phyloP scores from a whole-genome alignment of 768 basidiomycete species.

The Kwoniella newhampshirensis region DNA sequence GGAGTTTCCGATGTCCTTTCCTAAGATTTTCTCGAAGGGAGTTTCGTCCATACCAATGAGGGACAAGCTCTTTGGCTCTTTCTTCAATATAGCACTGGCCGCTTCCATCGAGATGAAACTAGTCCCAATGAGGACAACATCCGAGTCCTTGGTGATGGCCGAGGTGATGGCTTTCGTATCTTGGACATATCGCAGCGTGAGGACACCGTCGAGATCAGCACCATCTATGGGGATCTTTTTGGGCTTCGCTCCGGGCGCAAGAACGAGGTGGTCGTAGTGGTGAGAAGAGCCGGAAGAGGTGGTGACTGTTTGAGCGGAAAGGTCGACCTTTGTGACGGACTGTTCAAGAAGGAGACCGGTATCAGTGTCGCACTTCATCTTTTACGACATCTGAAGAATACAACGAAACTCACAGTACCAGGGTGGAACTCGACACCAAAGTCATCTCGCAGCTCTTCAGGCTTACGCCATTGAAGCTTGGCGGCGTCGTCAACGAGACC shows the following conservation, averaged over 20 bases:
- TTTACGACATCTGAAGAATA: constrained; percentile 64
- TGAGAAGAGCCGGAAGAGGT: constrained; percentile 65
- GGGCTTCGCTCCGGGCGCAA: constrained; percentile 74
- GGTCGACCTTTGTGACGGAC: constrained; percentile 69
- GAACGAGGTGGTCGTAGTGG: constrained; percentile 71
- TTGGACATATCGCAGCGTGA: constrained; percentile 67
- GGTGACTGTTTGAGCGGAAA: constrained; percentile 63
- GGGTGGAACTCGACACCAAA: constrained; percentile 51
- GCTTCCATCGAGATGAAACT: constrained; percentile 87
- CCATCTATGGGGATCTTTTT: constrained; percentile 75
- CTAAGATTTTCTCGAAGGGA: constrained; percentile 79
- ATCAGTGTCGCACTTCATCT: no score
- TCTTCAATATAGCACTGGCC: constrained; percentile 66
- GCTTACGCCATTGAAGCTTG: constrained; percentile 72
- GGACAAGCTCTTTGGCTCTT: constrained; percentile 75
- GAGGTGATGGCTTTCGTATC: constrained; percentile 64
- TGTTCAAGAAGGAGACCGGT: constrained; percentile 32
- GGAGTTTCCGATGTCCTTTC: constrained; percentile 73
- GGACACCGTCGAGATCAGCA: constrained; percentile 70
- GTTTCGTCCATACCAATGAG: constrained; percentile 78
- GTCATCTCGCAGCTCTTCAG: constrained; percentile 71
- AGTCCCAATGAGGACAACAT: constrained; percentile 80
- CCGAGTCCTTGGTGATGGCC: constrained; percentile 62
- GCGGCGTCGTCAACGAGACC: constrained; percentile 71
- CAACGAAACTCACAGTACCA: constrained; percentile 35